Evolutionary conservation across 2,329 filamentous ascomycete genomes (phyloP).

Genomic region (Aspergillus clavatus): DNA sequence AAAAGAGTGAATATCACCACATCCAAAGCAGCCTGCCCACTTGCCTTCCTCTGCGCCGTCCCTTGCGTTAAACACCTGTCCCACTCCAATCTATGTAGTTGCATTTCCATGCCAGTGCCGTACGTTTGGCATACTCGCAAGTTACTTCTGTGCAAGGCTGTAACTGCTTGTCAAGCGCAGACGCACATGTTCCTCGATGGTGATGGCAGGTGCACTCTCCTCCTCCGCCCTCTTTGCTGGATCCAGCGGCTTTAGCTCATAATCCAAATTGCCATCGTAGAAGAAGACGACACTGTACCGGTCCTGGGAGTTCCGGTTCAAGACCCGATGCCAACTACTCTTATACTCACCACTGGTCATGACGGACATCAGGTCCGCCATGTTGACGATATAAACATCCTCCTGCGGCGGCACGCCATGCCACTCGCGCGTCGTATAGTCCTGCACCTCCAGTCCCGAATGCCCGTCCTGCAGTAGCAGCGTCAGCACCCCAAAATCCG

Average conservation of each 20-base stretch:
- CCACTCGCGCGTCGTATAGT: conserved; percentile 44
- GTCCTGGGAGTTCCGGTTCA: conserved; percentile 2
- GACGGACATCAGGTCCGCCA: conserved; percentile 45
- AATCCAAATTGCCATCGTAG: conserved; percentile 40
- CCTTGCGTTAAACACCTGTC: too few relatives aligned
- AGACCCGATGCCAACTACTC: conserved; percentile 15
- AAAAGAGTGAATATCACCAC: too few relatives aligned
- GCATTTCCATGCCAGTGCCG: not conserved
- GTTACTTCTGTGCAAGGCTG: not conserved
- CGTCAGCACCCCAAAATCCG: conserved; percentile 55
- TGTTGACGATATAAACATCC: conserved; percentile 50
- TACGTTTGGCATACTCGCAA: not conserved
- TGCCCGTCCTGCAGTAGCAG: conserved; percentile 51
- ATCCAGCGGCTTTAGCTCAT: conserved; percentile 15
- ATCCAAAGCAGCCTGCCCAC: too few relatives aligned
- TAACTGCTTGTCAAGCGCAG: not conserved
- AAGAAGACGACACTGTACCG: conserved; percentile 11
- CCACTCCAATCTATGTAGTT: not conserved
- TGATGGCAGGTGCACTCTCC: not conserved
- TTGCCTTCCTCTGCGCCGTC: too few relatives aligned
- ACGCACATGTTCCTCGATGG: not conserved
- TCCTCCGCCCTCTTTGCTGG: not conserved
- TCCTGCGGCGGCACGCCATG: conserved; percentile 41
- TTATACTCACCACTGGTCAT: conserved; percentile 40
- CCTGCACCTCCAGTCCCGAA: conserved; percentile 50